Evolutionary conservation across 140 eudicot species (phyloP), one percentile per base, ranked within the genome.

Genomic region (Senecio squalidus): DNA sequence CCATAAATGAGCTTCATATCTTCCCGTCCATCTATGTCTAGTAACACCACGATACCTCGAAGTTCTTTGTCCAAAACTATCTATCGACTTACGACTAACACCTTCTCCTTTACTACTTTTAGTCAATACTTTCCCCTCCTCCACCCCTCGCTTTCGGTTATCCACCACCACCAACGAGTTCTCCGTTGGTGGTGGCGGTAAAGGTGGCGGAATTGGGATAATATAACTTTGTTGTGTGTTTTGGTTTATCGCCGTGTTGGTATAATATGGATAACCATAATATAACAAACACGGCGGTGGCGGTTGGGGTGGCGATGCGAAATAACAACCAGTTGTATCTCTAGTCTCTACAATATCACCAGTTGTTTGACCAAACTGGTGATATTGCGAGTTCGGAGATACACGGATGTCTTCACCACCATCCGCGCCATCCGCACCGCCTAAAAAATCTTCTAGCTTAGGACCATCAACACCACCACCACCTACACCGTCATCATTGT

Each of bases 1-100:
- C 96, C 94, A 87, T 49, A 87, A 76, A 80, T 87, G 96, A 40
- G 96, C 96, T 71, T 87, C 96, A 15, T 87, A 87, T 67, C 94
- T 73, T 55, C 96, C 96, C 1, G 96, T 87, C 96, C 96, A 87
- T 41, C 94, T 71, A 71, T 87, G 96, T 39, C 89, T 71, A 17
- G 98, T 91, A 33, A 91, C 98, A 0, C 98, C 98, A 13, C 98
- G 95, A 47, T 60, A 91, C 48, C 80, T 88, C 1, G 98, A 91
- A 36, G 98, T 91, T 53, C 98, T 81, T 43, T 86, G 98, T 3
- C 96, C 96, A 57, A 91, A 81, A n/a, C 79, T 75, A 46, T 86
- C 98, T 14, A 74, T 21, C 0, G 98, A 74, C 66, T 90, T 90
- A 25, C 95, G 14, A 67, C 66, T 1, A 23, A 6, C 60, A n/a